phyloP scores from a whole-genome alignment of 2,329 filamentous ascomycete species.

The Ustulina deusta region DNA sequence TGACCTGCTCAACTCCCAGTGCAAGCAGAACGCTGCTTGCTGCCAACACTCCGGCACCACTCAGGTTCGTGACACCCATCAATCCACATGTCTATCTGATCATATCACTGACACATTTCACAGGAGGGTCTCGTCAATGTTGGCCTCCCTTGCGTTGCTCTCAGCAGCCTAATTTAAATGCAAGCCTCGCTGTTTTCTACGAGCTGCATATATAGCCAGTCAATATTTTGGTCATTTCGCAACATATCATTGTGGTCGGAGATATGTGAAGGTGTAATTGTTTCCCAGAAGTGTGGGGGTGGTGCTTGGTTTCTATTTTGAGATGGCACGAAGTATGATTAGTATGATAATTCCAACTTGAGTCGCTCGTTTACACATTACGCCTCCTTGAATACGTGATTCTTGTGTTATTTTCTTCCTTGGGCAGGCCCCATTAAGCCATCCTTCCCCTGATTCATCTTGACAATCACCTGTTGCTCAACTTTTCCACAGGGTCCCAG shows the following conservation, averaged over 20 bases:
- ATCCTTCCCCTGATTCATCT: background rate
- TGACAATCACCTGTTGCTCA: background rate
- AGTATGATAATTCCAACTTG: constrained; percentile 48
- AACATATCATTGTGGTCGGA: constrained; percentile 43
- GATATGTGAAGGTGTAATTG: constrained; percentile 49
- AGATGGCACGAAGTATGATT: constrained; percentile 44
- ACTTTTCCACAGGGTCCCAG: no score
- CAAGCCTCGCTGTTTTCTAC: constrained; percentile 28
- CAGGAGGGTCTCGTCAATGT: constrained; percentile 50
- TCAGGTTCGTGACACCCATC: constrained; percentile 42
- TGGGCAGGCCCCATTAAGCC: no score
- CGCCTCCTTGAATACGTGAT: background rate
- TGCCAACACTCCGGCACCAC: constrained; percentile 49
- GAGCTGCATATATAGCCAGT: constrained; percentile 33
- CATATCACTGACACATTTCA: constrained; percentile 29
- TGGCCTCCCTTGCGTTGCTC: constrained; percentile 50
- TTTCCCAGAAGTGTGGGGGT: constrained; percentile 35
- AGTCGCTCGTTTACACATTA: constrained; percentile 47
- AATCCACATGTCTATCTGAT: background rate
- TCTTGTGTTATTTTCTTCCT: background rate
- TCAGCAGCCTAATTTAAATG: constrained; percentile 49
- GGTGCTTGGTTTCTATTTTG: constrained; percentile 43
- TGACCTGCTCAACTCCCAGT: constrained; percentile 49
- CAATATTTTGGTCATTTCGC: constrained; percentile 30
- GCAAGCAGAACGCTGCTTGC: constrained; percentile 51